Conservation (phyloP, 1,139 yeast genomes). For the Candida sojae region DNA sequence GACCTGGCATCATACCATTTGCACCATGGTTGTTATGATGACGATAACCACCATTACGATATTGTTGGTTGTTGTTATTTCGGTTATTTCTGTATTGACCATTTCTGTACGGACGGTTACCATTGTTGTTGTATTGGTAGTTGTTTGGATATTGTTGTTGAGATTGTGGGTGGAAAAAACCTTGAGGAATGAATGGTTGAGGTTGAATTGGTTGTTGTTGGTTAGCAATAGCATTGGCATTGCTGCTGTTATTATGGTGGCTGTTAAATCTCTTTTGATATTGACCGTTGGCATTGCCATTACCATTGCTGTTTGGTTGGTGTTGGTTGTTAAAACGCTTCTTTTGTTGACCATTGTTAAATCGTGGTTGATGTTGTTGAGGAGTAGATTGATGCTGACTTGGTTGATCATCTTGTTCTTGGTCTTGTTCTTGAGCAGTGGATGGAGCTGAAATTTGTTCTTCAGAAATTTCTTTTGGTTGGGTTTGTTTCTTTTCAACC, state of each 20-base stretch:
- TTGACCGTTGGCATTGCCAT: conserved; percentile 15
- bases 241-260: conserved; percentile 14
- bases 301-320: conserved; percentile 11
- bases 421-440: conserved; percentile 1
- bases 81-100: conserved; percentile 10
- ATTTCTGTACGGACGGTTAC: conserved; percentile 9
- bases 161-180: conserved; percentile 21
- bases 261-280: conserved; percentile 18
- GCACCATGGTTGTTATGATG: conserved; percentile 8
- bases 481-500: conserved; percentile 4
- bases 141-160: conserved; percentile 23
- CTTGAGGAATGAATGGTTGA: conserved; percentile 26
- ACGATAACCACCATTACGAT: conserved; percentile 12
- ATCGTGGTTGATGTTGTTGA: conserved; percentile 10
- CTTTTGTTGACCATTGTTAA: conserved; percentile 18
- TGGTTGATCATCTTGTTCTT: conserved; percentile 5
- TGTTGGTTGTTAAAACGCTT: conserved; percentile 14
- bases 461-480: conserved; percentile 8
- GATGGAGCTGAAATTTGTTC: conserved; percentile 5
- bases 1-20: conserved; percentile 4
- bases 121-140: conserved; percentile 21
- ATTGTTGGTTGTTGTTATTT: conserved; percentile 10
- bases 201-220: conserved; percentile 14
- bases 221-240: conserved; percentile 11
- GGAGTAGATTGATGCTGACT: conserved; percentile 16